Evolutionary conservation across 2,329 filamentous ascomycete species (phyloP).

Genomic region (Penicillium freii): DNA sequence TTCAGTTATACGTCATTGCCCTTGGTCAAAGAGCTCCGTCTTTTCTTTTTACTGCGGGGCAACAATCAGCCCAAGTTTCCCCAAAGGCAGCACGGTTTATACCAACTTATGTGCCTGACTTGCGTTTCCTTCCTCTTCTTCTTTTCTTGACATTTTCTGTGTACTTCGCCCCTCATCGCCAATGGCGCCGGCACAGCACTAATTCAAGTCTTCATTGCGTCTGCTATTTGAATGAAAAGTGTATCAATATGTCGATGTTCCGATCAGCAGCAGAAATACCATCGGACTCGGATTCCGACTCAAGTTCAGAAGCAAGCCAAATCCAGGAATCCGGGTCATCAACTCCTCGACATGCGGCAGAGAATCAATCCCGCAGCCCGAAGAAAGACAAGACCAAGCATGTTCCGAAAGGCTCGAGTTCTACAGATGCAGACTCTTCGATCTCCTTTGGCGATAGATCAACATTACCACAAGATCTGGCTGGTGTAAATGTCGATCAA

Average conservation of each 20-base stretch:
- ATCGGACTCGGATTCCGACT: conserved; percentile 35
- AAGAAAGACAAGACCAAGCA: conserved; percentile 8
- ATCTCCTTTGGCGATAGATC: conserved; percentile 21
- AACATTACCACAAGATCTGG: conserved; percentile 21
- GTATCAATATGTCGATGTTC: conserved; percentile 41
- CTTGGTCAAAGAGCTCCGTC: background rate
- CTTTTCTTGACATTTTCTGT: background rate
- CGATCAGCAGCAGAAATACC: conserved; percentile 39
- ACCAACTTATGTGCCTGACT: background rate
- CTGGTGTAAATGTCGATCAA: conserved; percentile 35
- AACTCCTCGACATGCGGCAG: conserved; percentile 1
- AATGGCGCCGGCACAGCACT: background rate
- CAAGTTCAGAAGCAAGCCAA: conserved; percentile 27
- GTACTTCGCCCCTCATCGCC: background rate
- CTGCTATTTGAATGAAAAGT: background rate
- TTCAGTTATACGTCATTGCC: background rate
- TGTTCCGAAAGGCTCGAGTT: background rate
- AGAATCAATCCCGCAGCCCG: background rate
- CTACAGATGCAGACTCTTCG: conserved; percentile 17
- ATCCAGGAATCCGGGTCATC: conserved; percentile 9
- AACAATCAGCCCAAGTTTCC: background rate
- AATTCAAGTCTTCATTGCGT: background rate
- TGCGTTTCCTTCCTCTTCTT: background rate
- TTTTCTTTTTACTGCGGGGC: conserved; percentile 6
- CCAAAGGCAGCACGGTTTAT: background rate